These are phyloP conservation scores for Hypsizygus ulmarius DNA, from an alignment of 1,284 basidiomycete species.

Conservation along the genomic window DNA sequence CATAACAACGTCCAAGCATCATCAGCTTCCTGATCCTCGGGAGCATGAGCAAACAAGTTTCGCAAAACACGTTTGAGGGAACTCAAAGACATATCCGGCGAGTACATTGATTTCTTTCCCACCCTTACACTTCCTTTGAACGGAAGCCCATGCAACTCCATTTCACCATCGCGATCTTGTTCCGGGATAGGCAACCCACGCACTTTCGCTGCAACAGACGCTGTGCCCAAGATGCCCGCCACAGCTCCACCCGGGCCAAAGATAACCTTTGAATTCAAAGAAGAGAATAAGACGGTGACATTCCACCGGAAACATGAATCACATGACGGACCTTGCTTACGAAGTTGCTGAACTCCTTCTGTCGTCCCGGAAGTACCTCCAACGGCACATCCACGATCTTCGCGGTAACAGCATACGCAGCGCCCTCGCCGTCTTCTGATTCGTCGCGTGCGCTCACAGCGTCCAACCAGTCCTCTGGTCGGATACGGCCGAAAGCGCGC, in stretches of 20 bases:
- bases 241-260: slow-evolving; percentile 63
- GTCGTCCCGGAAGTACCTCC: slow-evolving; percentile 69
- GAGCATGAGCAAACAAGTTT: not conserved
- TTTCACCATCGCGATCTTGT: slow-evolving; percentile 34
- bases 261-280: slow-evolving; percentile 48
- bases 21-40: not conserved
- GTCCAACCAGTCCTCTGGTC: slow-evolving; percentile 64
- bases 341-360: slow-evolving; percentile 70
- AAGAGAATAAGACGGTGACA: not conserved
- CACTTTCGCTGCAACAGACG: slow-evolving; percentile 58
- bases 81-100: not conserved
- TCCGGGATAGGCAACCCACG: slow-evolving; percentile 56
- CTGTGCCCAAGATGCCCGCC: slow-evolving; percentile 66
- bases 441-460: slow-evolving; percentile 46
- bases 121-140: slow-evolving; percentile 64
- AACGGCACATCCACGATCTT: slow-evolving; percentile 69
- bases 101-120: slow-evolving; percentile 48
- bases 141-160: slow-evolving; percentile 62
- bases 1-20: too few relatives aligned
- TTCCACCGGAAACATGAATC: not conserved
- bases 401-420: slow-evolving; percentile 56
- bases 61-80: not conserved
- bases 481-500: slow-evolving; percentile 69
- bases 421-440: slow-evolving; percentile 45
- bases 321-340: slow-evolving; percentile 58